Evolutionary conservation across 257 asterid genomes (phyloP).

Genomic region (Solanum sparsipilum): DNA sequence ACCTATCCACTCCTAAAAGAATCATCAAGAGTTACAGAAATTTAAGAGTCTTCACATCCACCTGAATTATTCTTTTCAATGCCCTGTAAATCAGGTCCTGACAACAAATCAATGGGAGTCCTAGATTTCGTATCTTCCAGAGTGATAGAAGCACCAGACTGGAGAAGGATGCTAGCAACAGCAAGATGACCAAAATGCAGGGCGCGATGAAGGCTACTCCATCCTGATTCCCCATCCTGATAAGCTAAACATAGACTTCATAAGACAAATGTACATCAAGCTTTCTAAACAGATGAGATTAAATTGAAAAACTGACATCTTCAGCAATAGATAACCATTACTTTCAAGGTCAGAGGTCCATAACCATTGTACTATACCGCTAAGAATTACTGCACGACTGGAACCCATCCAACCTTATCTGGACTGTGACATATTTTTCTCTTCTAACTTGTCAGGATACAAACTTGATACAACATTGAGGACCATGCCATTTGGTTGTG

Average conservation of each 20-base stretch:
- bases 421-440: neutral
- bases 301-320: neutral
- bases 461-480: neutral
- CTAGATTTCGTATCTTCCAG: constrained; percentile 80
- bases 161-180: constrained; percentile 83
- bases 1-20: neutral
- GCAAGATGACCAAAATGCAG: constrained; percentile 96
- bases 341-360: neutral
- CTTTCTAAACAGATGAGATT: neutral
- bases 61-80: constrained; percentile 47
- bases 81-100: constrained; percentile 81
- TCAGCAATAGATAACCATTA: neutral
- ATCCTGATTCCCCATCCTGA: constrained; percentile 98
- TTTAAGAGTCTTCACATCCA: constrained; percentile 6
- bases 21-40: neutral
- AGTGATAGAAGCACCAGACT: constrained; percentile 61
- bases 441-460: neutral
- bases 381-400: neutral
- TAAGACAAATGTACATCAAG: neutral
- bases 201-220: constrained; percentile 97
- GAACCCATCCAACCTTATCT: neutral
- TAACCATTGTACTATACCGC: neutral
- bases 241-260: neutral
- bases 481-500: neutral
- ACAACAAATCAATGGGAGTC: constrained; percentile 78